phyloP scores from a whole-genome alignment of 805 yeast species.

The Ogataea wickerhamii region DNA sequence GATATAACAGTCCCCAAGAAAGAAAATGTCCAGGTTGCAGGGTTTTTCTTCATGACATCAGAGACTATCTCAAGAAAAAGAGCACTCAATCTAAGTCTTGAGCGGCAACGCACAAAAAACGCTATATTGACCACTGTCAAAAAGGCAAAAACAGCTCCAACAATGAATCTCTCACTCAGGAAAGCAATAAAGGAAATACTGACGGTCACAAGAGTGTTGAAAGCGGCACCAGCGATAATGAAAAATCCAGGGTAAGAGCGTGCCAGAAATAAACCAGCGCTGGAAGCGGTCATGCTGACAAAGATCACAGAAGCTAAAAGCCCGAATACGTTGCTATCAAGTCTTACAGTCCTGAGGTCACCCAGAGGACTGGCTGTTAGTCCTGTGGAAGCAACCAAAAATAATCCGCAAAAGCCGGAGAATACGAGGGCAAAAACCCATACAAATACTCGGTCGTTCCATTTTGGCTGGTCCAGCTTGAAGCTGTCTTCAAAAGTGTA shows the following conservation, averaged over 20 bases:
- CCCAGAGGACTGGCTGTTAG: not conserved
- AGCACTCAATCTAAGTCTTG: constrained; percentile 26
- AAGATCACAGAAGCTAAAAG: not conserved
- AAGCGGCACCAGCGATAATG: constrained; percentile 4
- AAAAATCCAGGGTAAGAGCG: constrained; percentile 5
- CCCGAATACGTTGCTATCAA: not conserved
- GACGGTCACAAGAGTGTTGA: constrained; percentile 46
- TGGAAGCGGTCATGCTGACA: constrained; percentile 1
- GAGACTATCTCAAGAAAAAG: constrained; percentile 39
- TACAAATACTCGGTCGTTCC: constrained; percentile 70
- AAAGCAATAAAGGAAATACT: constrained; percentile 71
- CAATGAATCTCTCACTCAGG: constrained; percentile 61
- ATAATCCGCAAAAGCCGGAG: constrained; percentile 13
- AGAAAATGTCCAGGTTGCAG: constrained; percentile 48
- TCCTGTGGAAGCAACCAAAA: not conserved
- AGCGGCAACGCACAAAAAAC: constrained; percentile 13
- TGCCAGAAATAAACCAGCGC: constrained; percentile 1
- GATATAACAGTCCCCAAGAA: constrained; percentile 6
- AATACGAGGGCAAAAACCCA: constrained; percentile 36
- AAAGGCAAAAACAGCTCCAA: constrained; percentile 56
- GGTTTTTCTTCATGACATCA: constrained; percentile 64
- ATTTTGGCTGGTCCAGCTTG: constrained; percentile 55
- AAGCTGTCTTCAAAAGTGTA: constrained; percentile 64
- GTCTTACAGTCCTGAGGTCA: not conserved
- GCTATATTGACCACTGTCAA: constrained; percentile 11